Evolutionary conservation across 169 alveolate species (phyloP).

Genomic region (Babesia bigemina): DNA sequence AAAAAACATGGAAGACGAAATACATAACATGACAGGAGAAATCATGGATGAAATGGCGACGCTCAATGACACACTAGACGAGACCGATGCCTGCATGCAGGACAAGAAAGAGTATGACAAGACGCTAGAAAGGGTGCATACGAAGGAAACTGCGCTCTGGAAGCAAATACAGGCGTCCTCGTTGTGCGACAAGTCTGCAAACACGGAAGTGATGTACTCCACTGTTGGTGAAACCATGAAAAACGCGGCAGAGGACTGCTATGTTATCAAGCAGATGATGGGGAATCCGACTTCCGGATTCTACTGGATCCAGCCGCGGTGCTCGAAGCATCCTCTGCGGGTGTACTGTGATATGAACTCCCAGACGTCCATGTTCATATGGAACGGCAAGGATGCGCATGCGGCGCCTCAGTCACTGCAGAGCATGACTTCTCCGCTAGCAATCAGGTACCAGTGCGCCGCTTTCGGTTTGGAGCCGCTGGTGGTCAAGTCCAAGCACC

Average conservation of each 20-base stretch:
- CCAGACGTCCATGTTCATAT: constrained; percentile 50
- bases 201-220: constrained; percentile 23
- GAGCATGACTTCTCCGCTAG: constrained; percentile 76
- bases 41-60: constrained; percentile 76
- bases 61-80: constrained; percentile 72
- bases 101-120: constrained; percentile 72
- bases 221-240: constrained; percentile 80
- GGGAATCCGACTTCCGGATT: constrained; percentile 85
- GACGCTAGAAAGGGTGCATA: constrained; percentile 72
- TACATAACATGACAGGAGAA: constrained; percentile 74
- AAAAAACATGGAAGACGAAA: constrained; percentile 81
- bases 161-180: constrained; percentile 70
- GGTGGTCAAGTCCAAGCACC: constrained; percentile 77
- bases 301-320: constrained; percentile 88
- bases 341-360: constrained; percentile 87
- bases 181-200: constrained; percentile 43
- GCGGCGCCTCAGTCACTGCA: constrained; percentile 52
- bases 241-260: constrained; percentile 89
- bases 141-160: constrained; percentile 70
- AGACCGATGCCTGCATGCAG: constrained; percentile 55
- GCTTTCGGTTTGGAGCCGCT: constrained; percentile 86
- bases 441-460: constrained; percentile 83
- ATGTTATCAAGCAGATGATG: constrained; percentile 69
- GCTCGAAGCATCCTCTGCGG: constrained; percentile 84
- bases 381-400: constrained; percentile 36